Evolutionary conservation across 148 eudicot genomes (phyloP), one percentile per base, ranked within the genome.

Genomic region (Euryodendron excelsum): DNA sequence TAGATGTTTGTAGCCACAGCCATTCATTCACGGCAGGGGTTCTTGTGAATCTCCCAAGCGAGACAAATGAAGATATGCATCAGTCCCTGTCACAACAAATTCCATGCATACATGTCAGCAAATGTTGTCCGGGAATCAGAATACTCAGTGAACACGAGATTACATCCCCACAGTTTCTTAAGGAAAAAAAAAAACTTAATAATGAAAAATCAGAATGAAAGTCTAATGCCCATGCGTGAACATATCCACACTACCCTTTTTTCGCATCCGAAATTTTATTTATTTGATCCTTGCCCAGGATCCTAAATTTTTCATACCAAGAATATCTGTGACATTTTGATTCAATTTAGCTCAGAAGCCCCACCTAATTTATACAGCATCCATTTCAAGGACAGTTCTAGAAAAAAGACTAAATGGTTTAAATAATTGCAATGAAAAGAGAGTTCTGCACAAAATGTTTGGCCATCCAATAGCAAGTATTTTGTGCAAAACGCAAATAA

Each of bases 31-130:
- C 5, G 98, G 92, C 71, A 96, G 87, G 25, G 99, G 95, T 88
- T 96, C 99, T 85, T 93, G 98, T 28, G 98, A 96, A 86, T 90
- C 99, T 63, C 95, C 98, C 89, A 93, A 83, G 30, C 99, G 93
- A 66, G 95, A 96, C 79, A 96, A 79, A 80, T 96, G 98, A 78
- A 96, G 99, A 80, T 93, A 96, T 10, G 98, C 99, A 82, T 93
- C 99, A 60, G 99, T 96, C 65, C 97, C 98, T 92, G 91, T 80
- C 81, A 62, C 20, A 36, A 72, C 11, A 69, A 20, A 60, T 20
- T 30, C 36, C 14, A 76, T 18, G 18, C 37, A 53, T 6, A n/a
- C 3, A 7, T n/a, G 68, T 75, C 56, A 47, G n/a, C 28, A 30
- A 60, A 28, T 74, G 55, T 31, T 14, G 39, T 23, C 31, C 4